These are phyloP conservation scores for Pseudozyma pruni DNA, from an alignment of 1,284 basidiomycete genomes.

Conservation along the genomic window DNA sequence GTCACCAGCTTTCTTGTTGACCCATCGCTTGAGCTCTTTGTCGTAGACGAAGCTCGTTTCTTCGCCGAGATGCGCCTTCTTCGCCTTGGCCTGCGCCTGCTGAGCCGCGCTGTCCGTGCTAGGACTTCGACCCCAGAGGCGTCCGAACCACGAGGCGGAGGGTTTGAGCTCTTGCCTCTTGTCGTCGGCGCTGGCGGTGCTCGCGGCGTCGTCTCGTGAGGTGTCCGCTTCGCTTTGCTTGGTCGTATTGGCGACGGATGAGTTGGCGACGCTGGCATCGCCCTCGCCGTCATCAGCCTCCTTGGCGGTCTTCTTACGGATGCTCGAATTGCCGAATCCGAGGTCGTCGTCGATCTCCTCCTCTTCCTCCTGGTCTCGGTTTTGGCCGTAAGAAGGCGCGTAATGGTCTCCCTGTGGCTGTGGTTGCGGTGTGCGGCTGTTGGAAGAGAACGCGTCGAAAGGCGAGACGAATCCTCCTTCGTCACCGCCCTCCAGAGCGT, in stretches of 20 bases:
- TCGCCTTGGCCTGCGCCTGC: slow-evolving; percentile 57
- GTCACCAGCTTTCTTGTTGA: slow-evolving; percentile 81
- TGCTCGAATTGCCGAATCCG: slow-evolving; percentile 81
- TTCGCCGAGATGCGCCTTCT: slow-evolving; percentile 86
- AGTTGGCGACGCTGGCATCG: slow-evolving; percentile 28
- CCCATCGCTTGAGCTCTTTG: slow-evolving; percentile 92
- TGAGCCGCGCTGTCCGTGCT: slow-evolving; percentile 67
- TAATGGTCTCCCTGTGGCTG: slow-evolving; percentile 35
- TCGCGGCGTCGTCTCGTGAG: slow-evolving; percentile 15
- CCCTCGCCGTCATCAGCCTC: slow-evolving; percentile 11
- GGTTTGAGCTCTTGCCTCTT: slow-evolving; percentile 57
- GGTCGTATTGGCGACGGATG: slow-evolving; percentile 11
- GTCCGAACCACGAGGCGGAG: slow-evolving; percentile 77
- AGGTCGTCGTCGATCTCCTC: slow-evolving; percentile 79
- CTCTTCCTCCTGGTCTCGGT: slow-evolving; percentile 12
- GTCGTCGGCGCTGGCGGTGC: slow-evolving; percentile 18
- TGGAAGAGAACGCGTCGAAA: slow-evolving; percentile 75
- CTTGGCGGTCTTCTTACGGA: slow-evolving; percentile 24
- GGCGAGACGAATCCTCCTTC: slow-evolving; percentile 78
- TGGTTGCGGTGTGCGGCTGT: slow-evolving; percentile 38
- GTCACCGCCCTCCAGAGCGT: slow-evolving; percentile 40
- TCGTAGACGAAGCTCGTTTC: slow-evolving; percentile 93
- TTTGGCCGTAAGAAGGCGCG: slow-evolving; percentile 19
- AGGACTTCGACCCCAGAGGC: slow-evolving; percentile 69
- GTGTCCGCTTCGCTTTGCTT: slow-evolving; percentile 17